Evolutionary conservation across 1,284 basidiomycete species (phyloP).

Genomic region (Amylostereum areolatum): DNA sequence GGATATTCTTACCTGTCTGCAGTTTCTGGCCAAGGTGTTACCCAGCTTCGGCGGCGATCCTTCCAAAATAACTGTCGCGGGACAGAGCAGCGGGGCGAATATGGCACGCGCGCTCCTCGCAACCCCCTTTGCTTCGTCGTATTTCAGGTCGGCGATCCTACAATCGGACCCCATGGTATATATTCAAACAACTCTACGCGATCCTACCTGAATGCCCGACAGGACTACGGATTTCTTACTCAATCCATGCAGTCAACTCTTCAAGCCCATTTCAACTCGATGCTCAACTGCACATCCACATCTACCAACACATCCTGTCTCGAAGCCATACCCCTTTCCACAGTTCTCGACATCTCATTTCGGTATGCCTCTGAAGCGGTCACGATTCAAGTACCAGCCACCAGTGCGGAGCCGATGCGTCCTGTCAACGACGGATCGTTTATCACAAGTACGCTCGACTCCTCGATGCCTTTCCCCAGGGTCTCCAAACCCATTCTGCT

Average conservation of each 20-base stretch:
- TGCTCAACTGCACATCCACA: conserved; percentile 41
- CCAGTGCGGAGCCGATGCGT: conserved; percentile 51
- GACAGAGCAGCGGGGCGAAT: conserved; percentile 82
- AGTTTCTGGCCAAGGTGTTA: conserved; percentile 57
- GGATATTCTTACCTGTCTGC: conserved; percentile 66
- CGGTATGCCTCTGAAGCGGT: conserved; percentile 35
- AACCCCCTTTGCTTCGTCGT: conserved; percentile 52
- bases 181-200: conserved; percentile 1
- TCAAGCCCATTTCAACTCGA: conserved; percentile 45
- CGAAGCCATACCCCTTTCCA: conserved; percentile 38
- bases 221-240: conserved; percentile 73
- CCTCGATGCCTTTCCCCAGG: conserved; percentile 45
- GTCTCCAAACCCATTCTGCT: conserved; percentile 63
- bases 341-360: conserved; percentile 47
- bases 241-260: conserved; percentile 47
- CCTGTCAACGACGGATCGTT: conserved; percentile 55
- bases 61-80: conserved; percentile 73
- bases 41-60: conserved; percentile 65
- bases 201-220: too few relatives aligned
- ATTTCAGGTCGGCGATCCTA: conserved; percentile 72
- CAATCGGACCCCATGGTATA: conserved; percentile 84
- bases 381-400: conserved; percentile 44
- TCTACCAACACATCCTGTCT: conserved; percentile 48
- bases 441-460: conserved; percentile 55
- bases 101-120: conserved; percentile 75